phyloP scores from a whole-genome alignment of 805 yeast species.

The Candida berthetii region DNA sequence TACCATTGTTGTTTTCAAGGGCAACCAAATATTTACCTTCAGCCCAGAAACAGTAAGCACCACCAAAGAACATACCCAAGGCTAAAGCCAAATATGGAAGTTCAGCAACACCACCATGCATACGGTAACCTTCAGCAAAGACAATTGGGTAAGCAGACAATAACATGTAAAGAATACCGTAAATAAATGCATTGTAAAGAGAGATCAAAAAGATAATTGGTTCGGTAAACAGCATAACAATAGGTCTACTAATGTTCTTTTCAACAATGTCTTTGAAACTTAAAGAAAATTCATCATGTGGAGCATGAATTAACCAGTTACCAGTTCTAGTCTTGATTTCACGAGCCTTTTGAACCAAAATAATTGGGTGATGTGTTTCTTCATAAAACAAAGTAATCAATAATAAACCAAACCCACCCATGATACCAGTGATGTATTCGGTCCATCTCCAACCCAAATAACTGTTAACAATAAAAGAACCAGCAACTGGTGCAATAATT shows the following conservation, averaged over 20 bases:
- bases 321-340: slow-evolving; percentile 60
- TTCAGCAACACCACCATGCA: slow-evolving; percentile 58
- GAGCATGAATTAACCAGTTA: slow-evolving; percentile 79
- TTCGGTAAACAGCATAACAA: slow-evolving; percentile 59
- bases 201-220: slow-evolving; percentile 68
- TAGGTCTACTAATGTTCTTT: slow-evolving; percentile 63
- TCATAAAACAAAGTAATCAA: slow-evolving; percentile 37
- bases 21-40: slow-evolving; percentile 48
- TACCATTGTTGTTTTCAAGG: slow-evolving; percentile 47
- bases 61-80: slow-evolving; percentile 61
- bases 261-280: slow-evolving; percentile 52
- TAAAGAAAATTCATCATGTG: slow-evolving; percentile 60
- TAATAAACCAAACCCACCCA: slow-evolving; percentile 38
- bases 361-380: slow-evolving; percentile 71
- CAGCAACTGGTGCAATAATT: slow-evolving; percentile 72
- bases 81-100: slow-evolving; percentile 77
- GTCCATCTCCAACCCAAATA: slow-evolving; percentile 84
- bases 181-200: slow-evolving; percentile 70
- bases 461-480: slow-evolving; percentile 57
- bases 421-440: slow-evolving; percentile 61
- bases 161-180: slow-evolving; percentile 71
- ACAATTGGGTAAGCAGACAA: slow-evolving; percentile 74
- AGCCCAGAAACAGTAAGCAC: slow-evolving; percentile 38
- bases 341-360: slow-evolving; percentile 57
- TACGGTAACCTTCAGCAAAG: slow-evolving; percentile 56